A percentile compares a stretch with the other conserved stretches of the same genome.
Evolutionary conservation across 495 filamentous ascomycete species (phyloP).

Genomic region (Halenospora varia): DNA sequence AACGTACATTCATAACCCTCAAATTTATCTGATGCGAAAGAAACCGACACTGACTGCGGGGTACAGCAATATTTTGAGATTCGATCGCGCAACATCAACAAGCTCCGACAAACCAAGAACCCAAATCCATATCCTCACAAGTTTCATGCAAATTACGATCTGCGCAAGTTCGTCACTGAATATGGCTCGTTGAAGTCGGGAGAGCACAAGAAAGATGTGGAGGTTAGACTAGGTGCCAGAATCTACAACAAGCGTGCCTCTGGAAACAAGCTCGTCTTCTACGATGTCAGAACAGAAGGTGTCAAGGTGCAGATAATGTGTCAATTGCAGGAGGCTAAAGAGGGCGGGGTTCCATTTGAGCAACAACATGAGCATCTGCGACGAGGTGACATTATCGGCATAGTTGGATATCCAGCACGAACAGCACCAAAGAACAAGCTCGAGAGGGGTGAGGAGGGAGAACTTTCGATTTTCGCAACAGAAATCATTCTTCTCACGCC

Average conservation of each 20-base stretch:
- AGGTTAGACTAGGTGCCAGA: constrained; percentile 72
- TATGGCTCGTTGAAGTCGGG: constrained; percentile 79
- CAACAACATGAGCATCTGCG: constrained; percentile 87
- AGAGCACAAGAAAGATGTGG: constrained; percentile 68
- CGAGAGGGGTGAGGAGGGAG: constrained; percentile 66
- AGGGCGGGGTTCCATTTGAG: constrained; percentile 61
- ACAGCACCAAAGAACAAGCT: constrained; percentile 81
- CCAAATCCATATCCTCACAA: constrained; percentile 97
- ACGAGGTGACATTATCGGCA: constrained; percentile 85
- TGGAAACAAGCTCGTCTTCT: constrained; percentile 86
- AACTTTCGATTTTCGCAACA: constrained; percentile 89
- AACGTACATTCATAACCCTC: constrained; percentile 53
- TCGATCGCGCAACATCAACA: constrained; percentile 77
- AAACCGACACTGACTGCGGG: constrained; percentile 8
- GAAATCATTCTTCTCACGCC: constrained; percentile 83
- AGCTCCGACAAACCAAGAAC: constrained; percentile 72
- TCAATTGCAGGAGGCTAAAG: constrained; percentile 66
- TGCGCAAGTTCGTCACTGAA: constrained; percentile 70
- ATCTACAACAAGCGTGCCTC: constrained; percentile 85
- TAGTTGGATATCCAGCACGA: constrained; percentile 84
- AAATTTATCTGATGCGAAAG: not conserved
- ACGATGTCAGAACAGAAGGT: constrained; percentile 83
- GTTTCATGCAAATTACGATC: constrained; percentile 79
- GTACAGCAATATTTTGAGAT: constrained; percentile 96
- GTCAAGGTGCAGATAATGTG: constrained; percentile 88